Evolutionary conservation across 192 early-diverging fungal species (phyloP).

Genomic region (Helicostylum pulchrum): DNA sequence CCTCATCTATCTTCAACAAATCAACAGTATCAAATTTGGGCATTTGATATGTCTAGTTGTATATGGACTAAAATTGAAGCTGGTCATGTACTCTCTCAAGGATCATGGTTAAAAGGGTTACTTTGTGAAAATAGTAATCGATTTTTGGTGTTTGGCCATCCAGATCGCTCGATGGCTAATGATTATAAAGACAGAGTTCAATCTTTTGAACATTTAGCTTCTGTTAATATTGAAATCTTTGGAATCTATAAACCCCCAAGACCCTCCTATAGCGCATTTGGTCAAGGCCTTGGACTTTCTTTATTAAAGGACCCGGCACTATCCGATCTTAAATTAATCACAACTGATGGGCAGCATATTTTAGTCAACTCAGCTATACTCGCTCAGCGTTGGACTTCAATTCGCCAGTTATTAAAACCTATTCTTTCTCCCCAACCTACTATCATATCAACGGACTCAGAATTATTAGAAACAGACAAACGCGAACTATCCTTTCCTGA

Average conservation of each 20-base stretch:
- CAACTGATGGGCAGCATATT: constrained; percentile 44
- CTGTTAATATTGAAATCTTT: constrained; percentile 68
- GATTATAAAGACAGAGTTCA: constrained; percentile 74
- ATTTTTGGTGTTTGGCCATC: constrained; percentile 70
- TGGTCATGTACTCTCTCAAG: constrained; percentile 61
- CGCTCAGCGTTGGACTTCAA: constrained; percentile 45
- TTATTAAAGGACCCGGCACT: constrained; percentile 48
- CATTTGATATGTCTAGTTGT: constrained; percentile 53
- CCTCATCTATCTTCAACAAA: constrained; percentile 64
- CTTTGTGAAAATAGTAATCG: constrained; percentile 58
- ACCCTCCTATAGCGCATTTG: constrained; percentile 45
- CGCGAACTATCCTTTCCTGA: constrained; percentile 37
- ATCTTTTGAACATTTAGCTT: constrained; percentile 69
- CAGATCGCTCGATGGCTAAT: constrained; percentile 60
- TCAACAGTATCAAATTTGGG: constrained; percentile 69
- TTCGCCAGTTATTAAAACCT: neutral
- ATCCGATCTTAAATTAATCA: constrained; percentile 54
- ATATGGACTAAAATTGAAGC: constrained; percentile 66
- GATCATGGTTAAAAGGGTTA: constrained; percentile 72
- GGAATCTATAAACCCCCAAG: constrained; percentile 57
- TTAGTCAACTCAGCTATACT: constrained; percentile 52
- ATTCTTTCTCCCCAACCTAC: neutral
- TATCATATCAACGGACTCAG: constrained; percentile 8
- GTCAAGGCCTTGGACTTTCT: constrained; percentile 56
- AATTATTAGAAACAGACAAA: constrained; percentile 12